A percentile compares a stretch with the other conserved stretches of the same genome.
Conservation (phyloP, 2,329 filamentous ascomycete species). For the Penicillium sp. region DNA sequence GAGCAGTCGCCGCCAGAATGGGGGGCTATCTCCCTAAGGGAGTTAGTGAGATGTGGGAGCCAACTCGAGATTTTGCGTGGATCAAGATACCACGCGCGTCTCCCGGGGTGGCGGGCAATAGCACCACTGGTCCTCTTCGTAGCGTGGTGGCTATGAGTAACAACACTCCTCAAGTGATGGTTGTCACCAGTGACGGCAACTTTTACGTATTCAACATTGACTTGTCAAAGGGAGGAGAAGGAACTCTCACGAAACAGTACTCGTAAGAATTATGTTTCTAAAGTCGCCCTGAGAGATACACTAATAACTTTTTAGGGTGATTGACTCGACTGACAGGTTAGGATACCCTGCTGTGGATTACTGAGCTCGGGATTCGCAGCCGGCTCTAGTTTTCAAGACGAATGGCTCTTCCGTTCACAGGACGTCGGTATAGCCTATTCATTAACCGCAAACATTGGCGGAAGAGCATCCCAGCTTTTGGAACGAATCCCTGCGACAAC, state of each 20-base stretch:
- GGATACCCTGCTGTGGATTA: constrained; percentile 42
- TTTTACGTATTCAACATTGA: constrained; percentile 97
- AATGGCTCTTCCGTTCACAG: not conserved
- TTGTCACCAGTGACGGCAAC: constrained; percentile 91
- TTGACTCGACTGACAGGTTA: constrained; percentile 50
- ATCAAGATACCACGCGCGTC: constrained; percentile 80
- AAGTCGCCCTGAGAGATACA: not conserved
- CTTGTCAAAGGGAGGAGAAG: constrained; percentile 91
- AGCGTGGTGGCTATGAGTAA: constrained; percentile 98
- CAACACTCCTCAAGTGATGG: constrained; percentile 94
- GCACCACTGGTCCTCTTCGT: constrained; percentile 63
- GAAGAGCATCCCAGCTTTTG: not conserved
- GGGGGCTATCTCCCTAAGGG: constrained; percentile 91
- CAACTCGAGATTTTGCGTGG: constrained; percentile 91
- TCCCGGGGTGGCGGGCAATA: constrained; percentile 40
- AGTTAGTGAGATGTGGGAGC: constrained; percentile 98
- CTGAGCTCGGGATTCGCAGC: constrained; percentile 20
- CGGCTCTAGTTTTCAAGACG: not conserved
- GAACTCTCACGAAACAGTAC: constrained; percentile 86
- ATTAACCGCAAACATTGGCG: not conserved
- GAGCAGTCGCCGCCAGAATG: constrained; percentile 83
- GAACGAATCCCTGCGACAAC: not conserved
- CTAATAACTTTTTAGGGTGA: constrained; percentile 38
- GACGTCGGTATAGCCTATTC: no score
- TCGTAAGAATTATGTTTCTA: constrained; percentile 68